These are phyloP conservation scores for Hordeum marinum DNA, from an alignment of 176 grass and related monocot genomes.

Conservation along the genomic window DNA sequence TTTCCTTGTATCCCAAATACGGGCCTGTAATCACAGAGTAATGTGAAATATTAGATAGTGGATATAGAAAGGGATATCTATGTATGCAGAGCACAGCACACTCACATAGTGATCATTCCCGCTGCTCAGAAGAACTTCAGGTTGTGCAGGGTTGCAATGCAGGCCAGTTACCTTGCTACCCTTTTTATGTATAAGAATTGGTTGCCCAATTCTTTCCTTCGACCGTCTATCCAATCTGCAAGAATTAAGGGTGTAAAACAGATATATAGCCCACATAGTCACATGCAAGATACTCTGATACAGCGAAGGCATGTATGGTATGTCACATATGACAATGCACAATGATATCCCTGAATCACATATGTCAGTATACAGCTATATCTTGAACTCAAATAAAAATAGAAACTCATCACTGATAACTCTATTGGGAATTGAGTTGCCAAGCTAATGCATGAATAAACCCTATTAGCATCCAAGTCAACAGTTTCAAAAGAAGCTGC, in stretches of 20 bases:
- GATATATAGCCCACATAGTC: not conserved
- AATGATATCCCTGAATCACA: not conserved
- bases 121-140: slow-evolving; percentile 93
- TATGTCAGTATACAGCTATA: not conserved
- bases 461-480: not conserved
- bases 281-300: not conserved
- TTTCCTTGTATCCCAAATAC: slow-evolving; percentile 82
- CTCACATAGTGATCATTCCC: slow-evolving; percentile 98
- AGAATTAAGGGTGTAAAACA: not conserved
- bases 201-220: slow-evolving; percentile 56
- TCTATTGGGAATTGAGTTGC: not conserved
- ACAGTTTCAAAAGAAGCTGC: not conserved
- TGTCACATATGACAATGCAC: not conserved
- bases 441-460: slow-evolving; percentile 6
- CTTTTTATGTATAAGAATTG: slow-evolving; percentile 89
- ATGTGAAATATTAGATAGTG: not conserved
- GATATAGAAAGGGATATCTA: not conserved
- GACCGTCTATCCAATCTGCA: slow-evolving; percentile 68
- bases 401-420: not conserved
- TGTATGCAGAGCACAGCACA: not conserved
- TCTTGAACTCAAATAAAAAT: not conserved
- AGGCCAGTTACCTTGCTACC: slow-evolving; percentile 89
- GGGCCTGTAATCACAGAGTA: slow-evolving; percentile 49
- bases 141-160: slow-evolving; percentile 78
- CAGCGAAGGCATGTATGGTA: not conserved